These are phyloP conservation scores for Trematosphaeria pertusa DNA, from an alignment of 2,329 filamentous ascomycete species.

Conservation along the genomic window DNA sequence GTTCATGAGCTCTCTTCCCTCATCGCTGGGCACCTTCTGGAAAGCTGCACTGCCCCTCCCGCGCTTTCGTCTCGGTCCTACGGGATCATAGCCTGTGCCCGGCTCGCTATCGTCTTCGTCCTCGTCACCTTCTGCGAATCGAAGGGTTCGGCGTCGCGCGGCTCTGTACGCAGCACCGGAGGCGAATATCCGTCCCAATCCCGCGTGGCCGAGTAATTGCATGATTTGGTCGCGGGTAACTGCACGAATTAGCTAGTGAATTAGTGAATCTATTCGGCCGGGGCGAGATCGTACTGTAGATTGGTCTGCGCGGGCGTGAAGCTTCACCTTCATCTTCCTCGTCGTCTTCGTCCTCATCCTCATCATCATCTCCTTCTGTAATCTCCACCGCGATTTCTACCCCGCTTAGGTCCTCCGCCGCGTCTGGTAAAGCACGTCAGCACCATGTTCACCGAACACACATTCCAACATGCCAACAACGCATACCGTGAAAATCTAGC, in stretches of 20 bases:
- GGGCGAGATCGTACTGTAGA: constrained; percentile 21
- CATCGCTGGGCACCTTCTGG: constrained; percentile 83
- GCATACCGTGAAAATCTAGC: constrained; percentile 44
- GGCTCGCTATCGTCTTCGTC: constrained; percentile 46
- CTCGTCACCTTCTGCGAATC: constrained; percentile 5
- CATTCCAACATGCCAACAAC: too few relatives aligned
- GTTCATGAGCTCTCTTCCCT: constrained; percentile 79
- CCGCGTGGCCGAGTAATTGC: constrained; percentile 61
- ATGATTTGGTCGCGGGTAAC: constrained; percentile 60
- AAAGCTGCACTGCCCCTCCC: constrained; percentile 62
- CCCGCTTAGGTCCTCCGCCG: constrained; percentile 51
- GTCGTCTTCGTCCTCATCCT: constrained; percentile 39
- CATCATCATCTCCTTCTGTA: constrained; percentile 47
- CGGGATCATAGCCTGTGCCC: constrained; percentile 46
- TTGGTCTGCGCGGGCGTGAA: constrained; percentile 15
- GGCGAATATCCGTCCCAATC: constrained; percentile 60
- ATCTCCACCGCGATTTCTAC: constrained; percentile 52
- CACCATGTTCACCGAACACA: too few relatives aligned
- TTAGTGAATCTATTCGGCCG: not conserved
- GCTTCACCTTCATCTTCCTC: constrained; percentile 47
- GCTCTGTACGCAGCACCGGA: constrained; percentile 31
- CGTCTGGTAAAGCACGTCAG: too few relatives aligned
- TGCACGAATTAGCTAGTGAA: constrained; percentile 35
- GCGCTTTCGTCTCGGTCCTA: constrained; percentile 51
- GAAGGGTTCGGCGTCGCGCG: constrained; percentile 2